phyloP scores from a whole-genome alignment of 192 early-diverging fungal species.

The Coemansia sp. region DNA sequence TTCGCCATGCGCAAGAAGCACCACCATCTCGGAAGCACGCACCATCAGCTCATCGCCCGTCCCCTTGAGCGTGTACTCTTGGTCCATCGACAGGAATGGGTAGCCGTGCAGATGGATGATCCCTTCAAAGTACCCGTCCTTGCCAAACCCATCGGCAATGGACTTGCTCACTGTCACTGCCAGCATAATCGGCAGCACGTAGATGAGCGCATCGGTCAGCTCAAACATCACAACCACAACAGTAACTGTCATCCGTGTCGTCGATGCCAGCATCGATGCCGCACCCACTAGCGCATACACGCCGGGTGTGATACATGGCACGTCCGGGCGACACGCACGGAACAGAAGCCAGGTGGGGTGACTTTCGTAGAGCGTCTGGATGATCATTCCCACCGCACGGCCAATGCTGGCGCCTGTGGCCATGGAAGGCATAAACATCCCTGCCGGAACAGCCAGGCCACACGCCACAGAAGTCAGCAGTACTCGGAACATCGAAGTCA shows the following conservation, averaged over 20 bases:
- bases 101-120: slow-evolving; percentile 58
- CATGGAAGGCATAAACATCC: slow-evolving; percentile 84
- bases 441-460: slow-evolving; percentile 70
- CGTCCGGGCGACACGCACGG: slow-evolving; percentile 61
- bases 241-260: slow-evolving; percentile 89
- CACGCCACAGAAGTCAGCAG: slow-evolving; percentile 63
- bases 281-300: slow-evolving; percentile 82
- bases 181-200: slow-evolving; percentile 88
- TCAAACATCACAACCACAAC: slow-evolving; percentile 99
- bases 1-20: slow-evolving; percentile 48
- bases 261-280: slow-evolving; percentile 71
- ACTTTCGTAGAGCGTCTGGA: slow-evolving; percentile 54
- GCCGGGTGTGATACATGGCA: slow-evolving; percentile 80
- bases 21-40: slow-evolving; percentile 54
- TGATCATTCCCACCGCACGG: slow-evolving; percentile 78
- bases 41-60: slow-evolving; percentile 58
- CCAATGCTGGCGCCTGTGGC: slow-evolving; percentile 89
- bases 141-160: slow-evolving; percentile 45
- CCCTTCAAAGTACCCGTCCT: slow-evolving; percentile 52
- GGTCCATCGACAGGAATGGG: slow-evolving; percentile 60
- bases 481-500: slow-evolving; percentile 59
- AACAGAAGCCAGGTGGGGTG: slow-evolving; percentile 61
- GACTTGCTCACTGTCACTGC: slow-evolving; percentile 56
- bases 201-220: slow-evolving; percentile 91
- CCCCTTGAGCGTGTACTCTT: slow-evolving; percentile 51